These are phyloP conservation scores for Didymella lethalis DNA, from an alignment of 2,329 filamentous ascomycete genomes.

Conservation along the genomic window DNA sequence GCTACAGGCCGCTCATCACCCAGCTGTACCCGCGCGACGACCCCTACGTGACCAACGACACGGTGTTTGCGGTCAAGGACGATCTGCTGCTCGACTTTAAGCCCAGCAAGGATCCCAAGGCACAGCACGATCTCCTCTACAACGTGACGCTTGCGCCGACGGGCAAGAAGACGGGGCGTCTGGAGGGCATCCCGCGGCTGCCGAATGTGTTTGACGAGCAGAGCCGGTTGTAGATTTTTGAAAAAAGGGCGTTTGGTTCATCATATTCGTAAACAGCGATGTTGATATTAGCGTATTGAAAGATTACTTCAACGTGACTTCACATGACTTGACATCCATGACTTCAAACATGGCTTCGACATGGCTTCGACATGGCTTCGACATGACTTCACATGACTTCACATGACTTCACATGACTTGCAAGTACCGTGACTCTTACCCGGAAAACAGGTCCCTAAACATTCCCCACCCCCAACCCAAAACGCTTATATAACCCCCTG, in stretches of 20 bases:
- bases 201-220: slow-evolving; percentile 39
- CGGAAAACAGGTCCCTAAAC: no score
- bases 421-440: no score
- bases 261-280: slow-evolving; percentile 27
- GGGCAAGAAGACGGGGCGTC: slow-evolving; percentile 40
- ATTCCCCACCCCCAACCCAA: no score
- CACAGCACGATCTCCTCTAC: slow-evolving; percentile 67
- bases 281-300: slow-evolving; percentile 10
- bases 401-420: no score
- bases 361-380: no score
- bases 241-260: slow-evolving; percentile 17
- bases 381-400: no score
- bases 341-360: no score
- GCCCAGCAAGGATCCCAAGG: slow-evolving; percentile 61
- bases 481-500: slow-evolving; percentile 5
- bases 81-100: slow-evolving; percentile 66
- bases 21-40: slow-evolving; percentile 68
- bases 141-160: slow-evolving; percentile 64
- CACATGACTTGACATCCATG: background rate
- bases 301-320: background rate
- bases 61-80: slow-evolving; percentile 69
- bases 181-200: slow-evolving; percentile 45
- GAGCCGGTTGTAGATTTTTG: slow-evolving; percentile 32
- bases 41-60: slow-evolving; percentile 65
- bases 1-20: slow-evolving; percentile 65